Percentiles rank a stretch among this genome's conserved stretches.
These are phyloP conservation scores for Parsonsia alboflavescens DNA, from an alignment of 257 asterid genomes.

Conservation along the genomic window DNA sequence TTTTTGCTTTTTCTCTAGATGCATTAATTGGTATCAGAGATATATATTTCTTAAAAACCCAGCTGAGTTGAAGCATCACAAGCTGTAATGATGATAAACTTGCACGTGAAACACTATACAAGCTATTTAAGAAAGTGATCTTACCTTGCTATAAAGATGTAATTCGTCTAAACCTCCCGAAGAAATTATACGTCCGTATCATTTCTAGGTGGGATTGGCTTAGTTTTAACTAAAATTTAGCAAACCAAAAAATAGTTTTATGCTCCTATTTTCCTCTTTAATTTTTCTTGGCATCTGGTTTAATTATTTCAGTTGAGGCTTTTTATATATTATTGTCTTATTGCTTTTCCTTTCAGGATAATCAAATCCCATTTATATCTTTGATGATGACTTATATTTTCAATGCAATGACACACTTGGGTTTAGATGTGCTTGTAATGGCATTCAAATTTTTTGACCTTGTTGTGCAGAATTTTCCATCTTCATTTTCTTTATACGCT, in stretches of 20 bases:
- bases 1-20: constrained; percentile 36
- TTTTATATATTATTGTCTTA: constrained; percentile 2
- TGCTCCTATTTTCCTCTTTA: no score
- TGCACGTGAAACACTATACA: constrained; percentile 79
- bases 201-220: not conserved
- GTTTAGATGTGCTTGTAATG: constrained; percentile 77
- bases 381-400: constrained; percentile 77
- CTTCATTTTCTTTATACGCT: constrained; percentile 61
- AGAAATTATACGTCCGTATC: not conserved
- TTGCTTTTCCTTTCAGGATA: constrained; percentile 56
- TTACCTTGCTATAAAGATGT: constrained; percentile 77
- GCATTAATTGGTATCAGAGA: no score
- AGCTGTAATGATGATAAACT: constrained; percentile 77
- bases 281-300: not conserved
- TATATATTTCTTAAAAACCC: constrained; percentile 70
- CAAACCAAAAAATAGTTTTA: not conserved
- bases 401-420: constrained; percentile 79
- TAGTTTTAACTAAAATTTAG: not conserved
- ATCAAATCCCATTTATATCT: constrained; percentile 65
- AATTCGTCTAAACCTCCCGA: constrained; percentile 7
- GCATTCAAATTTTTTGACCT: constrained; percentile 84
- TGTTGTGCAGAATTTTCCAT: constrained; percentile 64
- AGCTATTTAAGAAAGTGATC: constrained; percentile 71
- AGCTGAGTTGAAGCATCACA: constrained; percentile 75
- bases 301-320: no score